Conservation (phyloP, 331 rosid genomes). For the Rosa hybrid region DNA sequence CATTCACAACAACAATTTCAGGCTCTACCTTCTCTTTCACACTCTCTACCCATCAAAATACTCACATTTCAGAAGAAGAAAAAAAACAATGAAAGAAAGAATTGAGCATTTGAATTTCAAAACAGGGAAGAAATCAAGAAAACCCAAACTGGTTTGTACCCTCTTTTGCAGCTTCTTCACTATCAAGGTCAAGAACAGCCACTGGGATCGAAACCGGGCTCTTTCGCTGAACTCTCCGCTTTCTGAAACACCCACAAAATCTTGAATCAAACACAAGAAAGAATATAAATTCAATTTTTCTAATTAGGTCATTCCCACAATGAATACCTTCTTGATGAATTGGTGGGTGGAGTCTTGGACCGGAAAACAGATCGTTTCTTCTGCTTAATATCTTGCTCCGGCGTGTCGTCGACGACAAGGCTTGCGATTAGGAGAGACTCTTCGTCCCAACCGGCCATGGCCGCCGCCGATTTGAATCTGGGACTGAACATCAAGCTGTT, state of each 20-base stretch:
- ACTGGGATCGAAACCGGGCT: constrained; percentile 53
- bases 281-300: neutral
- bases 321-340: constrained; percentile 71
- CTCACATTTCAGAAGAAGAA: neutral
- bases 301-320: neutral
- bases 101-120: neutral
- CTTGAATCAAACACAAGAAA: neutral
- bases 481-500: constrained; percentile 56
- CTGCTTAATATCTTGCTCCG: constrained; percentile 55
- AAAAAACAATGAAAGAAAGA: neutral
- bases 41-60: constrained; percentile 36
- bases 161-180: constrained; percentile 44
- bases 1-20: constrained; percentile 17
- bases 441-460: constrained; percentile 99
- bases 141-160: constrained; percentile 30
- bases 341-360: constrained; percentile 62
- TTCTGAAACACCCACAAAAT: constrained; percentile 44
- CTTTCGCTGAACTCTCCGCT: constrained; percentile 58
- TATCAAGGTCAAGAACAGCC: constrained; percentile 68
- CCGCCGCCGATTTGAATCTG: constrained; percentile 81
- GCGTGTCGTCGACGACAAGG: constrained; percentile 84
- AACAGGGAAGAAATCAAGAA: neutral
- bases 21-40: constrained; percentile 41
- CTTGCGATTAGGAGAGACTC: constrained; percentile 70
- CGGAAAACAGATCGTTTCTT: constrained; percentile 47